phyloP scores from a whole-genome alignment of 2,329 filamentous ascomycete species.

The Laburnicola sp. region DNA sequence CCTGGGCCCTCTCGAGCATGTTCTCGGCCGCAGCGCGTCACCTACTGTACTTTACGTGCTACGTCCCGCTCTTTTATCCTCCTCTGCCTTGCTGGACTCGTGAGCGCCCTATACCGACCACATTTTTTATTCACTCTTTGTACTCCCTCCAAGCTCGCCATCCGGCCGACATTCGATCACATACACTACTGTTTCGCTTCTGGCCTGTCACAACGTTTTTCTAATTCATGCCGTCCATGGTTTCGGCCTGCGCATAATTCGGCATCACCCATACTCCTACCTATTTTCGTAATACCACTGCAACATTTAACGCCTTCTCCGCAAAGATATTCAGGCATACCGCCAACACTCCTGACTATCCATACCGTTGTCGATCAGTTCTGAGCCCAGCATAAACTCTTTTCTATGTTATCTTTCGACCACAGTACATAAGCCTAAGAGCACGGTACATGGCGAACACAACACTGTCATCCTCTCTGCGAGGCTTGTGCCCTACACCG shows the following conservation, averaged over 20 bases:
- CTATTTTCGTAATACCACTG: slow-evolving; percentile 18
- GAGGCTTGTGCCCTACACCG: slow-evolving; percentile 65
- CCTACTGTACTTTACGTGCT: slow-evolving; percentile 34
- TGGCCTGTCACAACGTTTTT: slow-evolving; percentile 27
- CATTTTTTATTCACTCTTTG: slow-evolving; percentile 27
- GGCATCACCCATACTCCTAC: slow-evolving; percentile 16
- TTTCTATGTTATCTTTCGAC: slow-evolving; percentile 23
- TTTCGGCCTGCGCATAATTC: slow-evolving; percentile 34
- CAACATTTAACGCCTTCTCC: slow-evolving; percentile 9
- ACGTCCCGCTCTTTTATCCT: slow-evolving; percentile 29
- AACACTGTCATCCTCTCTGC: slow-evolving; percentile 35
- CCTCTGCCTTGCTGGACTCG: slow-evolving; percentile 27
- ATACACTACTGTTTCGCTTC: slow-evolving; percentile 23
- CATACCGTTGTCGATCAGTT: not conserved
- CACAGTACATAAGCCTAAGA: slow-evolving; percentile 2
- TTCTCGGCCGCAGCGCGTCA: slow-evolving; percentile 30
- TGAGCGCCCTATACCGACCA: slow-evolving; percentile 28
- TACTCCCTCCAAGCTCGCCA: slow-evolving; percentile 9
- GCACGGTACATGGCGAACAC: slow-evolving; percentile 35
- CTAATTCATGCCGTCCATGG: slow-evolving; percentile 16
- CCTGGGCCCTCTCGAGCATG: slow-evolving; percentile 26
- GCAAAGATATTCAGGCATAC: slow-evolving; percentile 13
- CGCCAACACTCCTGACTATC: not conserved
- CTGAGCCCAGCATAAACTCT: not conserved
- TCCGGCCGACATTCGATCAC: slow-evolving; percentile 5